These are phyloP conservation scores for Globomyces pollinis-pini DNA, from an alignment of 192 early-diverging fungal species.

Conservation along the genomic window DNA sequence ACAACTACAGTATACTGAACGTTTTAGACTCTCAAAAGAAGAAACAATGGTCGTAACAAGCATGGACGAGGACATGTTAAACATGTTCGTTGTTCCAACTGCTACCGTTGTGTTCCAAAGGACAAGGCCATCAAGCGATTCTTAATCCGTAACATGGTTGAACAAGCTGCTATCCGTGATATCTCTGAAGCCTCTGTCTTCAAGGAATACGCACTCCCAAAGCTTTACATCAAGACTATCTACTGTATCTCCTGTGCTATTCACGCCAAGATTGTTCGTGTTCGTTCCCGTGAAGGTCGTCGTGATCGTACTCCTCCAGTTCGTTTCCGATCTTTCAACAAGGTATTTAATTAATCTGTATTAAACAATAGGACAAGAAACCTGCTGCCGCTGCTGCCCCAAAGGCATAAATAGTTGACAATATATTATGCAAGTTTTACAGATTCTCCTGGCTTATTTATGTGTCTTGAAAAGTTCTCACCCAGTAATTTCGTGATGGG, in stretches of 20 bases:
- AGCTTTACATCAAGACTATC: constrained; percentile 97
- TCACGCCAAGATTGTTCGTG: constrained; percentile 88
- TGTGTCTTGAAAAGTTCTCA: not conserved
- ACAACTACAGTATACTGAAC: constrained; percentile 9
- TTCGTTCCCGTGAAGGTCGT: constrained; percentile 80
- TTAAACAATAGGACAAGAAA: constrained; percentile 10
- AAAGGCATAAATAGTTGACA: constrained; percentile 5
- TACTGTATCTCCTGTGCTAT: constrained; percentile 93
- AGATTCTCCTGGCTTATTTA: constrained; percentile 1
- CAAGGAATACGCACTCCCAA: constrained; percentile 86
- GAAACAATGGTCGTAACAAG: constrained; percentile 99
- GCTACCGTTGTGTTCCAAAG: constrained; percentile 93
- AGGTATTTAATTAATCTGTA: constrained; percentile 15
- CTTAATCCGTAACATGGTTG: constrained; percentile 98
- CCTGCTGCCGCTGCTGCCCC: constrained; percentile 3
- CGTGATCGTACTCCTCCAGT: constrained; percentile 88
- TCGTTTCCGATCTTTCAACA: constrained; percentile 76
- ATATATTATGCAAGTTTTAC: constrained; percentile 1
- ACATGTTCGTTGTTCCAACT: constrained; percentile 98
- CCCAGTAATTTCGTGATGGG: constrained; percentile 7
- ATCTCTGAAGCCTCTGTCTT: constrained; percentile 92
- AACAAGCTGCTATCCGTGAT: constrained; percentile 94
- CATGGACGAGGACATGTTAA: constrained; percentile 97
- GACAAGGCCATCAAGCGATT: constrained; percentile 99
- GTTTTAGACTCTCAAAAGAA: constrained; percentile 98